These are phyloP conservation scores for Fusarium hainanense DNA, from an alignment of 2,329 filamentous ascomycete species.

Conservation along the genomic window DNA sequence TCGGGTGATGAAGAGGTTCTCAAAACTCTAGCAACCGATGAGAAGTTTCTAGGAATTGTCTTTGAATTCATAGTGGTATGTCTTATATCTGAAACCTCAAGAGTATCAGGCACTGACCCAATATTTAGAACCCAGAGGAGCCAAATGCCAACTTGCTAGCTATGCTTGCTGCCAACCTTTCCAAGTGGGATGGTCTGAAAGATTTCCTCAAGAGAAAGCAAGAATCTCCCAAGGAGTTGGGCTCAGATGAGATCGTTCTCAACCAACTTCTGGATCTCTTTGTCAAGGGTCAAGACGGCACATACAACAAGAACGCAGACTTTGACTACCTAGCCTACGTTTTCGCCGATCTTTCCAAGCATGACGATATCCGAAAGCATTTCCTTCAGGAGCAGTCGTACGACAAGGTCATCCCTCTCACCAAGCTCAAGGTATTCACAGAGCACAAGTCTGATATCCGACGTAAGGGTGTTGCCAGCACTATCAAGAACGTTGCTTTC, in stretches of 20 bases:
- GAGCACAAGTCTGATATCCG: slow-evolving; percentile 86
- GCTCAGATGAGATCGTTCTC: slow-evolving; percentile 77
- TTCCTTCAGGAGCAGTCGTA: slow-evolving; percentile 80
- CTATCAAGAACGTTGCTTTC: slow-evolving; percentile 94
- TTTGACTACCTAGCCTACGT: slow-evolving; percentile 95
- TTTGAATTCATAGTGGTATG: slow-evolving; percentile 79
- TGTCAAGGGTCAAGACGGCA: slow-evolving; percentile 86
- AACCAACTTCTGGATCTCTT: slow-evolving; percentile 97
- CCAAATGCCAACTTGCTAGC: slow-evolving; percentile 84
- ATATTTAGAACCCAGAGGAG: slow-evolving; percentile 75
- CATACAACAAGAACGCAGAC: slow-evolving; percentile 85
- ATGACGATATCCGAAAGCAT: slow-evolving; percentile 78
- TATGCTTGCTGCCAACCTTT: slow-evolving; percentile 93
- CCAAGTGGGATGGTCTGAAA: slow-evolving; percentile 81
- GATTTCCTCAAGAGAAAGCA: slow-evolving; percentile 76
- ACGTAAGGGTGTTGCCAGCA: slow-evolving; percentile 92
- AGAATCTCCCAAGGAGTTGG: slow-evolving; percentile 74
- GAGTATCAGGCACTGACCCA: slow-evolving; percentile 1
- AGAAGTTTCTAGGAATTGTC: slow-evolving; percentile 81
- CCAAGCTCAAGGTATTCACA: slow-evolving; percentile 94
- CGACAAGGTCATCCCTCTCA: slow-evolving; percentile 86
- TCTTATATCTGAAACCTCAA: slow-evolving; percentile 31
- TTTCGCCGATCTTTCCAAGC: slow-evolving; percentile 91
- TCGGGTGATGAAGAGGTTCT: slow-evolving; percentile 82
- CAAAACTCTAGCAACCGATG: slow-evolving; percentile 77